Evolutionary conservation across 345 rosid genomes (phyloP), one percentile per base, ranked within the genome.

Genomic region (Syzygium oleosum): DNA sequence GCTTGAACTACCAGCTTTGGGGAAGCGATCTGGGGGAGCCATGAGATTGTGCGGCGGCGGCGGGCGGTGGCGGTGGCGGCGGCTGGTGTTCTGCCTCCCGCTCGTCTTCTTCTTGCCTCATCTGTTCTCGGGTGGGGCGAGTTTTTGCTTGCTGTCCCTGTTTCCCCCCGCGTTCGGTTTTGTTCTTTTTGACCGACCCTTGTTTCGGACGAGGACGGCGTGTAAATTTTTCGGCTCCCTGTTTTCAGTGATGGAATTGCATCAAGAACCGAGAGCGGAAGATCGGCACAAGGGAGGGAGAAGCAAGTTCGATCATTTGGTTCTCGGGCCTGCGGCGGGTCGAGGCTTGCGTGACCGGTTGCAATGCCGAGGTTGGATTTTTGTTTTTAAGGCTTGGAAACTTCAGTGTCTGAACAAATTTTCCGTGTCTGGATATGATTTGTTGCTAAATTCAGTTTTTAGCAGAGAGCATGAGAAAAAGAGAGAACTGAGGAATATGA

Each of bases 281-380:
- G 87, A 88, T 89, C 27, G 89, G 61, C 89, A 84, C 51, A 92
- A 88, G 89, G 90, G 88, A 78, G 90, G 51, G 38, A 91, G 87
- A 83, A 91, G 89, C 88, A 96, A 98, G 88, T 88, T 91, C 55
- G 97, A 96, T 88, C 99, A 94, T 88, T 90, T 98, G 61, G 93
- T 98, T 88, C 90, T 95, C 68, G 99, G 93, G 17, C 93, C 93
- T 55, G 92, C 92, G 23, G 95, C 99, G 84, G 99, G 98, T 55
- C 92, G 92, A 91, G 98, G 99, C 91, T 93, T 95, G 86, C 93
- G 92, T 5, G 91, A 96, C 87, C 97, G 98, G 54, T 91, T 96
- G 90, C 98, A 96, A 84, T 96, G 99, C 90, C 92, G 84, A 94
- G 98, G 98, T 98, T 90, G n/a, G 52, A 56, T 27, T 49, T 12